These are phyloP conservation scores for Dipteronia dyeriana DNA, from an alignment of 345 rosid genomes.

Conservation along the genomic window DNA sequence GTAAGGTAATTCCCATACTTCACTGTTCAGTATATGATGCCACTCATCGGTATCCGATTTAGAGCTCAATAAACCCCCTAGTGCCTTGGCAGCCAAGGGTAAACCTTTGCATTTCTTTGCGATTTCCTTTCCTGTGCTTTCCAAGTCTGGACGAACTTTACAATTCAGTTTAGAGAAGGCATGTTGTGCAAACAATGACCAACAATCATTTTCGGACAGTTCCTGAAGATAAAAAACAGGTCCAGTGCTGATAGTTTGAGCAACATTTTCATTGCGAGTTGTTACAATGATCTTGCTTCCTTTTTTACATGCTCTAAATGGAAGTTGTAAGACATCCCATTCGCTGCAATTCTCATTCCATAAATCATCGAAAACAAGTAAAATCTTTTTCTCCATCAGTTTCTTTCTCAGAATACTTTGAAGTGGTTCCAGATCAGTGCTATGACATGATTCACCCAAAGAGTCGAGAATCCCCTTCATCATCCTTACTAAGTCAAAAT, in stretches of 20 bases:
- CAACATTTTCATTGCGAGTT: not conserved
- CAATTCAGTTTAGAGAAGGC: not conserved
- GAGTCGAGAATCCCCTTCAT: not conserved
- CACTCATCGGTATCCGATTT: not conserved
- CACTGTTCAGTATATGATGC: not conserved
- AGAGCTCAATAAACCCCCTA: not conserved
- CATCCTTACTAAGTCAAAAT: not conserved
- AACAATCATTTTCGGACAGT: not conserved
- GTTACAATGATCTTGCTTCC: constrained; percentile 1
- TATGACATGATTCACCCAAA: not conserved
- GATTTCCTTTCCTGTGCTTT: not conserved
- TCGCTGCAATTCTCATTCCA: not conserved
- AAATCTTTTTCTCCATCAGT: not conserved
- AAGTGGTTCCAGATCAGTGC: not conserved
- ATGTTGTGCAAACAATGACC: not conserved
- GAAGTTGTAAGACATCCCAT: not conserved
- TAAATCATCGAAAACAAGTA: not conserved
- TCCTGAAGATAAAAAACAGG: not conserved
- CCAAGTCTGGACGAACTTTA: not conserved
- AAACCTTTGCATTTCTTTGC: not conserved
- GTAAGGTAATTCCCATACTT: not conserved
- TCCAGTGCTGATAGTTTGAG: not conserved
- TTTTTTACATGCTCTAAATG: not conserved
- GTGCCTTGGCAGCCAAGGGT: not conserved
- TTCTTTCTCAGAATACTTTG: not conserved